Base-by-base conservation (phyloP, 1,139 yeast species). In the Wickerhamomyces sp. region DNA sequence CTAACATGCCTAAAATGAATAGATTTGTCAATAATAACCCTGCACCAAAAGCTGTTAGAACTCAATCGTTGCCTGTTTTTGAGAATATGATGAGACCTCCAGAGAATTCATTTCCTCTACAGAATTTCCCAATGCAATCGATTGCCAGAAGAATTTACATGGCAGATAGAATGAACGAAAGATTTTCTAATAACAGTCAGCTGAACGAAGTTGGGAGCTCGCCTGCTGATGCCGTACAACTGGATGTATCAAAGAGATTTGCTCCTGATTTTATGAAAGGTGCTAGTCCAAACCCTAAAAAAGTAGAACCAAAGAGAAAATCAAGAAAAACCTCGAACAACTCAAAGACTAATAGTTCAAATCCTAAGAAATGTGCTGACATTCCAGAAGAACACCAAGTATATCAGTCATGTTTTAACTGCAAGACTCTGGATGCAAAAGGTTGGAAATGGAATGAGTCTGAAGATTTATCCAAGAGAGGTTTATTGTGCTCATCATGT, bases 51-150 rank as follows among this genome's bases (percentile, higher is more conserved):
- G 86, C 86, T 8, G 71, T 75, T n/a, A 67, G 86, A 54, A 79
- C 86, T 1, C 78, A 76, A 48, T 79, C 85, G 0, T 60, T 79
- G 37, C 85, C 85, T 4, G 70, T 72, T 3, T 78, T 76, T 63
- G 70, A 76, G 5, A 42, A 41, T 8, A 63, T 73, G 35, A 32
- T 42, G 15, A 62, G 61, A 37, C 36, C 72, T 67, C 42, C 45
- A n/a, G 72, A 72, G 36, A 43, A 46, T 16, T 36, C 32, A 51
- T 59, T 69, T 36, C 63, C 47, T 22, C 6, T 32, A 17, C 35
- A 32, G n/a, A 56, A 58, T 20, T 53, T 59, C 44, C 58, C 64
- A 43, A 56, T 63, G 44, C 62, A 62, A 47, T 61, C 70, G 38
- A 63, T 65, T 50, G 64, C 68, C 5, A 60, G 61, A 40, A 59